Evolutionary conservation across 306 rosid genomes (phyloP), one percentile per base, ranked within the genome.

Genomic region (Bauhinia variegata): DNA sequence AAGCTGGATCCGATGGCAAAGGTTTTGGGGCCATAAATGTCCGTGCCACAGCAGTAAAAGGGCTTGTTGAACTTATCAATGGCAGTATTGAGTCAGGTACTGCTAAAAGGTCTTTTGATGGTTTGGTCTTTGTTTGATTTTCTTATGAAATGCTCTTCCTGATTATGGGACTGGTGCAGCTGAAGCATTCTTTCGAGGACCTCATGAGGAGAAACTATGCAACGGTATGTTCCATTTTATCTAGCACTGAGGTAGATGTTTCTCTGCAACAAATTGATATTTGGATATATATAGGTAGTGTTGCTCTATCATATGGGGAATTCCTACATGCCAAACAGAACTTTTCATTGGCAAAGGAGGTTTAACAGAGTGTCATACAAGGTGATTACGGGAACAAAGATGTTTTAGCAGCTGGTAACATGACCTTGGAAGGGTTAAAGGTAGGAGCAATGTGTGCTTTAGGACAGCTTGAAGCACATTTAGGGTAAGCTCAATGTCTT

Each of bases 391-490:
- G 77, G 30, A 68, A 62, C 10, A 78, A 86, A 79, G 75, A 82
- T 71, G 60, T 71, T 49, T 73, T 90, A 38, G 95, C 85, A 60
- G 96, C 89, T 73, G 83, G 89, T 82, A 90, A 88, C 79, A 76
- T 90, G 91, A 83, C 83, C 39, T 59, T 70, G 8, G 86, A 80
- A 50, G 84, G 81, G 43, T 79, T 85, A 70, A 42, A 66, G 48
- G 37, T 93, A 72, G 90, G 87, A 6, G 96, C 97, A 54, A 79
- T 82, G 67, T 90, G 95, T 82, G 71, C 87, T 59, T 67, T 85
- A 63, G 99, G 97, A 63, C 99, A 90, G 85, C 87, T 90, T 63
- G 99, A 93, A 71, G 75, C 84, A 57, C 84, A 86, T 33, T 55
- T 72, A 74, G 83, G 99, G 97, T 93, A 83, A 67, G 85, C 49